Evolutionary conservation across 768 basidiomycete genomes (phyloP), one percentile per base, ranked within the genome.

Genomic region (Butyriboletus loyo): DNA sequence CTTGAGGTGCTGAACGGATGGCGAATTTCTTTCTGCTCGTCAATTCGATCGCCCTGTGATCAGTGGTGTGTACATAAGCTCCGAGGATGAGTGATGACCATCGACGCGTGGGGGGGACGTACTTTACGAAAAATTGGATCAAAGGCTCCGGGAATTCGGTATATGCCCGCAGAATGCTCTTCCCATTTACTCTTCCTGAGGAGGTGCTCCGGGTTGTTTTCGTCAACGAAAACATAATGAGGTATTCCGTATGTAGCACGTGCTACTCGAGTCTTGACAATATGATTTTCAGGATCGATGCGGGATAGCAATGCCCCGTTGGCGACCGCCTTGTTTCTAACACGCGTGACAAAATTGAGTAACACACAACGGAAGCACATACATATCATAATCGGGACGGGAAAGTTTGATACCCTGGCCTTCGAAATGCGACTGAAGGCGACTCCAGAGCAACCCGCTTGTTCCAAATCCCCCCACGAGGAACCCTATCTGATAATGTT

Each of bases 261-360:
- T 24, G 39, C 39, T 8, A 40, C 39, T 22, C 39, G 39, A 7
- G 39, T 8, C 15, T 24, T 15, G 21, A 40, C 39, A 14, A 40
- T 13, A 22, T 22, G 11, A 7, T 39, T 22, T 1, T 21, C 35
- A 5, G 13, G 43, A 27, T 57, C 41, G 3, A 58, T 7, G 19
- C 46, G 32, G 21, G 32, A 57, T 10, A 57, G 13, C 3, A 58
- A 34, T 1, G 46, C 57, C 5, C 55, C 57, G 14, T 52, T 43
- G 5, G 56, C 36, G n/a, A 57, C 57, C 2, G 55, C 40, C 28
- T 53, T 50, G 31, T 53, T 52, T 40, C 59, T 60, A 24, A 24
- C 22, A 17, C 2, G 13, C 0, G 8, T 55, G 14, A 39, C 14
- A 11, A 7, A 22, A 22, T 22, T 6, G 37, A 14, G 19, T 38